phyloP scores from a whole-genome alignment of 257 asterid genomes.

The Cynanchum wilfordii region DNA sequence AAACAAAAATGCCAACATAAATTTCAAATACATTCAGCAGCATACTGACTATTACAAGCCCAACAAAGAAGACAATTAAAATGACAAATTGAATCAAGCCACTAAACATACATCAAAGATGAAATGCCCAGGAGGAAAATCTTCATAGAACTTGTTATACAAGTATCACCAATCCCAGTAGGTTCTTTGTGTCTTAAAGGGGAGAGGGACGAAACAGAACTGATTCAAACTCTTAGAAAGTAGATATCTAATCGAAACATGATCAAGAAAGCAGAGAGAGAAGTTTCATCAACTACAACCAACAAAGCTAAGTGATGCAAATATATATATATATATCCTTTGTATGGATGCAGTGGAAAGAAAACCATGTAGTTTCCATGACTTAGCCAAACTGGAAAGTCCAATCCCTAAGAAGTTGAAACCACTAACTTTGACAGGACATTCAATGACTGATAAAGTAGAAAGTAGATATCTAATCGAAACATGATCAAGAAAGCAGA shows the following conservation, averaged over 20 bases:
- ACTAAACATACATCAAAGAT: background rate
- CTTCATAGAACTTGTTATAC: background rate
- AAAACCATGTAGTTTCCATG: no score
- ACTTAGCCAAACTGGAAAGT: no score
- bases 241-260: no score
- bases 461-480: background rate
- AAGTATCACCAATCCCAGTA: background rate
- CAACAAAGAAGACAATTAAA: background rate
- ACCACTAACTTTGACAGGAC: background rate
- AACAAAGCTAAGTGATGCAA: no score
- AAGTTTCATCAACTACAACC: no score
- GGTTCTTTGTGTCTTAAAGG: background rate
- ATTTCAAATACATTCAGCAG: slow-evolving; percentile 3
- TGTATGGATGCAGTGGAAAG: no score
- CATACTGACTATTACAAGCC: background rate
- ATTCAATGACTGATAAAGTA: background rate
- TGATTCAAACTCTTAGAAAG: no score
- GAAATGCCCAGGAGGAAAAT: background rate
- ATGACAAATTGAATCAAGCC: background rate
- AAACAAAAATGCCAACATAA: slow-evolving; percentile 6
- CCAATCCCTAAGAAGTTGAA: background rate
- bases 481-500: no score
- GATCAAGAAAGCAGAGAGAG: no score
- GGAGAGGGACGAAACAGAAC: no score
- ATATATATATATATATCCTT: no score